phyloP scores from a whole-genome alignment of 805 yeast genomes.

The Kregervanrija fluxuum region DNA sequence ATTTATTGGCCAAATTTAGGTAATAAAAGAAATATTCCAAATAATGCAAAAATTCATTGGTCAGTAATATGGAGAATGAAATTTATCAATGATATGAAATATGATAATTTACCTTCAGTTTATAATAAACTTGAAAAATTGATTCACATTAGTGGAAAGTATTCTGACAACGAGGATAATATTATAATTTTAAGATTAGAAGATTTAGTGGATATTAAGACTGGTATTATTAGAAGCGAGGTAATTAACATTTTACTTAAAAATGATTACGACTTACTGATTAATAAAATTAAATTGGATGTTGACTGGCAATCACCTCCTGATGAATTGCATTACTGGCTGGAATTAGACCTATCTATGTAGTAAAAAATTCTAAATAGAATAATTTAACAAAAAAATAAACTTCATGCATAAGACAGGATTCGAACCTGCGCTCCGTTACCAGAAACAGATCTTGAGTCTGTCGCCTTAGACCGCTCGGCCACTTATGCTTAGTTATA shows the following conservation, averaged over 20 bases:
- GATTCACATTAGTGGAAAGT: slow-evolving; percentile 6
- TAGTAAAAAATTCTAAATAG: no score
- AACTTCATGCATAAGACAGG: slow-evolving; percentile 10
- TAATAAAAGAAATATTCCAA: slow-evolving; percentile 41
- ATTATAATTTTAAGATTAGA: slow-evolving; percentile 3
- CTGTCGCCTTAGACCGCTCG: slow-evolving; percentile 17
- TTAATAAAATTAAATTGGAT: not conserved
- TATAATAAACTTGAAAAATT: slow-evolving; percentile 17
- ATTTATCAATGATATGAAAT: slow-evolving; percentile 37
- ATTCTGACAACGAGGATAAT: not conserved
- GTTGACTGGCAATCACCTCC: slow-evolving; percentile 8
- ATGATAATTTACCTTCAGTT: slow-evolving; percentile 34
- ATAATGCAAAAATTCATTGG: slow-evolving; percentile 46
- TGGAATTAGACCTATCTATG: no score
- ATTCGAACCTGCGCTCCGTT: slow-evolving; percentile 15
- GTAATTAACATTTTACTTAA: not conserved
- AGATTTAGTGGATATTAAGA: slow-evolving; percentile 13
- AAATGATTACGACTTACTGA: not conserved
- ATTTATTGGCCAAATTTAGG: slow-evolving; percentile 53
- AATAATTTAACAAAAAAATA: no score
- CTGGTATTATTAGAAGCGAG: slow-evolving; percentile 15
- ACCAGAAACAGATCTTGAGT: slow-evolving; percentile 16
- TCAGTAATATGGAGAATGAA: slow-evolving; percentile 52
- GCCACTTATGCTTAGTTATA: slow-evolving; percentile 4
- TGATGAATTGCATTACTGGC: slow-evolving; percentile 3